phyloP scores from a whole-genome alignment of 2,329 filamentous ascomycete species.

The Colletotrichum sp. region DNA sequence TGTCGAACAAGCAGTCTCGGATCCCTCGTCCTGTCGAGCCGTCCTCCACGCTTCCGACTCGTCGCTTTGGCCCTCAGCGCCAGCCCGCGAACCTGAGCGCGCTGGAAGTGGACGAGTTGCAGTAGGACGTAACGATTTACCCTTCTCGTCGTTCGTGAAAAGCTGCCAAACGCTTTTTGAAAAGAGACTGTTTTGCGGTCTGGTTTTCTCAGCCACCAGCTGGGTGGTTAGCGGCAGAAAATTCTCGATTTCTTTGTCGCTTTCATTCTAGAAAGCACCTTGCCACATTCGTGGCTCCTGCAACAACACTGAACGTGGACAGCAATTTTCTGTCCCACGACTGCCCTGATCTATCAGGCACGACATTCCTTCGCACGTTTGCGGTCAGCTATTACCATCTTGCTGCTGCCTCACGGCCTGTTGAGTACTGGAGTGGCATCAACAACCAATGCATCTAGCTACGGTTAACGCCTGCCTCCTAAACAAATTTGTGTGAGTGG shows the following conservation, averaged over 20 bases:
- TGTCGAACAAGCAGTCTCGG: constrained; percentile 15
- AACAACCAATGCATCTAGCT: background rate
- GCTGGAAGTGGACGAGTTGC: constrained; percentile 39
- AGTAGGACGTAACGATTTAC: constrained; percentile 25
- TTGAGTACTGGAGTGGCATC: background rate
- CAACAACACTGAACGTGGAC: background rate
- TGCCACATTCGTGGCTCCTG: background rate
- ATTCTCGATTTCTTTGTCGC: background rate
- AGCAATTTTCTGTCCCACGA: background rate
- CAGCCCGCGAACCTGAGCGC: constrained; percentile 27
- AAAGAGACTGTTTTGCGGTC: background rate
- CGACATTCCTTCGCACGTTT: background rate
- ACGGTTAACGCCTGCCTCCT: background rate
- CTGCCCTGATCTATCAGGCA: background rate
- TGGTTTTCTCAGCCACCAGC: background rate
- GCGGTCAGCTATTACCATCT: background rate
- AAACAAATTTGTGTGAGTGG: constrained; percentile 12
- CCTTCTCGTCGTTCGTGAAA: background rate
- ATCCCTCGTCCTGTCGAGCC: constrained; percentile 26
- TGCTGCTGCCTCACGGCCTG: background rate
- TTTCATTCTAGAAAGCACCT: background rate
- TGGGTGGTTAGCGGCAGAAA: background rate
- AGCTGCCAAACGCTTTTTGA: background rate
- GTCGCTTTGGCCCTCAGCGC: constrained; percentile 29
- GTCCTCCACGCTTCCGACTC: constrained; percentile 23